These are phyloP conservation scores for Geotrichum citri-aurantii DNA, from an alignment of 1,139 yeast species.

Conservation along the genomic window DNA sequence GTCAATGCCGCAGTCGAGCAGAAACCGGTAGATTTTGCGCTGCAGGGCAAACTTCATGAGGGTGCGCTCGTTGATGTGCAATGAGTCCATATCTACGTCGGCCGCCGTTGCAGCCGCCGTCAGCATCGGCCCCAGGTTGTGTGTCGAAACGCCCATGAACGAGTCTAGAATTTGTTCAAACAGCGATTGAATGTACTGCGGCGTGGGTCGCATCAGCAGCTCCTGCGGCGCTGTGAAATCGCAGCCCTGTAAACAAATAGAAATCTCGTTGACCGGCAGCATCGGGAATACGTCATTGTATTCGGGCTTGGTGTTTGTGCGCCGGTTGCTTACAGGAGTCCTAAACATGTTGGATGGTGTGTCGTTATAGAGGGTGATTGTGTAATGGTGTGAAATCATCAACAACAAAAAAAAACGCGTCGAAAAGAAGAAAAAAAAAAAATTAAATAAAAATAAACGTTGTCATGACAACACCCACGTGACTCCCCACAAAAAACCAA, in stretches of 20 bases:
- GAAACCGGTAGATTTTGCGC: slow-evolving; percentile 54
- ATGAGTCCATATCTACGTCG: slow-evolving; percentile 27
- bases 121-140: slow-evolving; percentile 37
- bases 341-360: background rate
- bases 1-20: slow-evolving; percentile 66
- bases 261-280: slow-evolving; percentile 58
- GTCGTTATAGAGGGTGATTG: no score
- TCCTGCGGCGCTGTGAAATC: slow-evolving; percentile 57
- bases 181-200: slow-evolving; percentile 53
- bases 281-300: slow-evolving; percentile 51
- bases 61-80: slow-evolving; percentile 31
- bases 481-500: slow-evolving; percentile 3
- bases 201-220: slow-evolving; percentile 57
- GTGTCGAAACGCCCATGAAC: slow-evolving; percentile 57
- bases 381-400: no score
- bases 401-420: background rate
- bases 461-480: background rate
- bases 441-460: background rate
- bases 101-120: slow-evolving; percentile 26
- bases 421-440: background rate
- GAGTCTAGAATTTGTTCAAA: slow-evolving; percentile 69
- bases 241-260: slow-evolving; percentile 56
- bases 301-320: background rate
- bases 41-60: slow-evolving; percentile 48
- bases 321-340: background rate